phyloP scores from a whole-genome alignment of 352 stramenopile species.

The Elongisporangium undulatum region DNA sequence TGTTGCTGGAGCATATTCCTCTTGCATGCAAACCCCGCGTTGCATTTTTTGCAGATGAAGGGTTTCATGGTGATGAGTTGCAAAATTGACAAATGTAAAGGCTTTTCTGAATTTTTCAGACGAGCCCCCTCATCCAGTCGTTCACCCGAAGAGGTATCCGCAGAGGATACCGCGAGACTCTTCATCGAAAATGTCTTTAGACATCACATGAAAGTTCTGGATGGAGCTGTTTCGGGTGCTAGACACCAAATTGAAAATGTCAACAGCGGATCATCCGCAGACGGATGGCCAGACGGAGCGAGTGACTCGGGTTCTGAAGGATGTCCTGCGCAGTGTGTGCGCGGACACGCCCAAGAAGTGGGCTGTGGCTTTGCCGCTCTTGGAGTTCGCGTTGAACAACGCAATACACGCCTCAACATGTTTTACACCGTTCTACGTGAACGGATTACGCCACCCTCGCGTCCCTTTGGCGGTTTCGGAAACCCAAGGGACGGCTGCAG shows the following conservation, averaged over 20 bases:
- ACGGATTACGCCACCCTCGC: conserved; percentile 8
- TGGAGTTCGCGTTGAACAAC: conserved; percentile 25
- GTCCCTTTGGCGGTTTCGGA: conserved; percentile 6
- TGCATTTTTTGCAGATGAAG: no score
- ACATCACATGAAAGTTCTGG: no score
- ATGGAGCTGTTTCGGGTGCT: conserved; percentile 4
- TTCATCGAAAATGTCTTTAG: conserved; percentile 12
- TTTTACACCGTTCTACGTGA: conserved; percentile 15
- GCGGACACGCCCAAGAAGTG: conserved; percentile 8
- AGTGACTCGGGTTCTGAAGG: conserved; percentile 11
- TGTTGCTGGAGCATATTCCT: no score
- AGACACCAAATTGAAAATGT: conserved; percentile 7
- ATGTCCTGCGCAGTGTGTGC: conserved; percentile 18
- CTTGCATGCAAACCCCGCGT: no score
- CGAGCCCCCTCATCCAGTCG: no score
- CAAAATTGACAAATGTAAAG: no score
- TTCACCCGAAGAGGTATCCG: conserved; percentile 8
- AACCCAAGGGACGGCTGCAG: neutral
- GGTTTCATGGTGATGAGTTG: no score
- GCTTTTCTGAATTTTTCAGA: no score
- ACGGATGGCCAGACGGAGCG: conserved; percentile 16
- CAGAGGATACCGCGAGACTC: conserved; percentile 1
- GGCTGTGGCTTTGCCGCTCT: conserved; percentile 9
- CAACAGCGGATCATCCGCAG: conserved; percentile 9
- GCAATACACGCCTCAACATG: conserved; percentile 16